Percentiles rank a stretch among this genome's conserved stretches.
These are phyloP conservation scores for Trichophyton benhamiae DNA, from an alignment of 2,329 filamentous ascomycete species.

Conservation along the genomic window DNA sequence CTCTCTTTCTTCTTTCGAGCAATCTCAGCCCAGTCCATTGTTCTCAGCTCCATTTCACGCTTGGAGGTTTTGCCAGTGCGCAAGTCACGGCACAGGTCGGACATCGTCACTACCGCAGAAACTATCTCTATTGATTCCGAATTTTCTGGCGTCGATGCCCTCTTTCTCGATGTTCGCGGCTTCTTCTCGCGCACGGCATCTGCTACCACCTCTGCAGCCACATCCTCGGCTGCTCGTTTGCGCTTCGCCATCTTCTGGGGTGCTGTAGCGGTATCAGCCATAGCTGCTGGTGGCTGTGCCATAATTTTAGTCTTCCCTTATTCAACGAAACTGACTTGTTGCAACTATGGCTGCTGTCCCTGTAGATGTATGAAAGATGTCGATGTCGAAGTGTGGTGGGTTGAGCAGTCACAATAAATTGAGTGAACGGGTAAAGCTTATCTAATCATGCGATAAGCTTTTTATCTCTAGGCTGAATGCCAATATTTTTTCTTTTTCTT, in stretches of 20 bases:
- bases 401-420: not conserved
- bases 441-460: constrained; percentile 1
- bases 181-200: constrained; percentile 17
- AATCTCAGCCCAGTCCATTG: constrained; percentile 45
- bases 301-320: not conserved
- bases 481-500: not conserved
- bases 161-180: constrained; percentile 23
- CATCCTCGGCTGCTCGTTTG: constrained; percentile 15
- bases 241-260: constrained; percentile 6
- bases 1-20: constrained; percentile 31
- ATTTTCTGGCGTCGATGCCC: constrained; percentile 36
- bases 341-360: not conserved
- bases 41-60: constrained; percentile 45
- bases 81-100: constrained; percentile 42
- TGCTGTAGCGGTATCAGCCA: not conserved
- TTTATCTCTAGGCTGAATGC: not conserved
- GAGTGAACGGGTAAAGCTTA: not conserved
- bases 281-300: not conserved
- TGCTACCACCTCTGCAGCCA: constrained; percentile 16
- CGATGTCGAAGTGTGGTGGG: not conserved
- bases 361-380: not conserved
- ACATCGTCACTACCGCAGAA: constrained; percentile 45
- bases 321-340: not conserved
- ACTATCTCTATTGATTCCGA: constrained; percentile 41
- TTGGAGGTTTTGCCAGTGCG: constrained; percentile 45